Evolutionary conservation across 495 filamentous ascomycete genomes (phyloP), one percentile per base, ranked within the genome.

Genomic region (Penicillium macrosclerotiorum): DNA sequence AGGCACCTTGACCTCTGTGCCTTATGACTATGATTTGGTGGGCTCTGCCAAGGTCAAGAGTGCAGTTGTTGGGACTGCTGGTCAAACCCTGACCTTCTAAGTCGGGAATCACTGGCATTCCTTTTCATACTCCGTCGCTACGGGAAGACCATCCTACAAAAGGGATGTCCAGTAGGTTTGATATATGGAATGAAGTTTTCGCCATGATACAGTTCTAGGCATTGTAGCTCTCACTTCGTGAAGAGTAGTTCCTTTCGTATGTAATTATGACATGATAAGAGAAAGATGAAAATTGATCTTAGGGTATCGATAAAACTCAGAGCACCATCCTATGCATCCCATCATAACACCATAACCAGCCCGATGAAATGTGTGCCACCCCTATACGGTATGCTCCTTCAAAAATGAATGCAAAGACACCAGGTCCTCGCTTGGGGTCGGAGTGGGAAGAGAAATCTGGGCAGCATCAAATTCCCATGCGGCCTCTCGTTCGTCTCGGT

Each of bases 81-180:
- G 82, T 23, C 71, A 75, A 37, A 84, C 70, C n/a, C 58, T 82
- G 38, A 69, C 52, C 5, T 81, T 81, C 49, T 79, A 70, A 47
- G 34, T n/a, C n/a, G n/a, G n/a, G n/a, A n/a, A n/a, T n/a, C n/a
- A n/a, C n/a, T n/a, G n/a, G n/a, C n/a, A n/a, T n/a, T n/a, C n/a
- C n/a, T n/a, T n/a, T n/a, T n/a, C n/a, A n/a, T n/a, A n/a, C n/a
- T n/a, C n/a, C n/a, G n/a, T n/a, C n/a, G n/a, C n/a, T n/a, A n/a
- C n/a, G n/a, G n/a, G n/a, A n/a, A n/a, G n/a, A n/a, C n/a, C n/a
- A n/a, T n/a, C n/a, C n/a, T n/a, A n/a, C n/a, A n/a, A n/a, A n/a
- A n/a, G n/a, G n/a, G n/a, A n/a, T n/a, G n/a, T n/a, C n/a, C n/a
- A n/a, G n/a, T n/a, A n/a, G n/a, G n/a, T n/a, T n/a, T n/a, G n/a